phyloP scores from a whole-genome alignment of 306 rosid species.

The Castanea crenata region DNA sequence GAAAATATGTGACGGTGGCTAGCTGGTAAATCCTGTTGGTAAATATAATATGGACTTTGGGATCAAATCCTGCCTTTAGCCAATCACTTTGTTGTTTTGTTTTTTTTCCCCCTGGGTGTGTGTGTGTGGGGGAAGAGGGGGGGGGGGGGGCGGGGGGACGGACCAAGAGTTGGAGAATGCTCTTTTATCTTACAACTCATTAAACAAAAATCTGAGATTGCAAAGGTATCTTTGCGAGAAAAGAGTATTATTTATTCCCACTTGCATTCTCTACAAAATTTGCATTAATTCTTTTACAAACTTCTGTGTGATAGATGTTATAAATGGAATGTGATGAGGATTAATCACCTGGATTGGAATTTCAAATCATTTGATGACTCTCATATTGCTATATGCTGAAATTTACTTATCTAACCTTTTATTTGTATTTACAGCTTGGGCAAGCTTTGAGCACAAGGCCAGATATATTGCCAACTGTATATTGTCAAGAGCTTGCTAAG shows the following conservation, averaged over 20 bases:
- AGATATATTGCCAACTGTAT: conserved; percentile 73
- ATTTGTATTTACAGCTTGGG: conserved; percentile 76
- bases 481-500: conserved; percentile 88
- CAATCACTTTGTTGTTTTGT: too few species aligned
- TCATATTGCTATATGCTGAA: not conserved
- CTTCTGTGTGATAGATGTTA: not conserved
- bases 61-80: not conserved
- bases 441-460: conserved; percentile 98
- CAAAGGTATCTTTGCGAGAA: not conserved
- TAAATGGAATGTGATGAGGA: not conserved
- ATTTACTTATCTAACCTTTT: conserved; percentile 14
- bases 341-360: not conserved
- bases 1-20: not conserved
- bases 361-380: not conserved
- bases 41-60: not conserved
- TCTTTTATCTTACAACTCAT: not conserved
- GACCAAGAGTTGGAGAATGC: not conserved
- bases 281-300: too few species aligned
- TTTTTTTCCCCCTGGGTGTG: too few species aligned
- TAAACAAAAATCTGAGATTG: not conserved
- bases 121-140: not conserved
- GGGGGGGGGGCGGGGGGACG: not conserved
- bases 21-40: not conserved
- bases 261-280: too few species aligned
- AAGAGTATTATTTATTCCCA: too few species aligned